Evolutionary conservation across 495 filamentous ascomycete species (phyloP), one percentile per base, ranked within the genome.

Genomic region (Hypomontagnella submonticulosa): DNA sequence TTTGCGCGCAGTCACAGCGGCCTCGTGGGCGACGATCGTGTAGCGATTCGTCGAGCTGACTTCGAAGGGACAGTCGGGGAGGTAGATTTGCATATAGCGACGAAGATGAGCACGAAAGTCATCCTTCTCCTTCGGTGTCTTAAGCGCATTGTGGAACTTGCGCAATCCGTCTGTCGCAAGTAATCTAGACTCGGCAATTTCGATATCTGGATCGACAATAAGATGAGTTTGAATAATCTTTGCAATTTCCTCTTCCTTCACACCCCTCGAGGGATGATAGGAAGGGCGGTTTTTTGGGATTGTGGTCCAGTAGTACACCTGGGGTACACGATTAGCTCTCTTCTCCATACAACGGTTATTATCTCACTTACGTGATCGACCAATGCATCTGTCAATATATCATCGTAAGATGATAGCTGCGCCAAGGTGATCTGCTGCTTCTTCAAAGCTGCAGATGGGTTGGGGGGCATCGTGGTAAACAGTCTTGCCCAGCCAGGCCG

Each of bases 231-330:
- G 89, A 20, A 99, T 82, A 50, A 97, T 91, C 55, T 85, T 82
- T 38, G 90, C 83, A 19, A 98, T 83, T 8, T 91, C 89, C 47
- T 94, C 90, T 71, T 97, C 91, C 52, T 82, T 84, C 47, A 98
- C 82, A 11, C 92, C 90, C 52, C 96, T 87, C 12, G 88, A 90
- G 6, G 92, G 84, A 69, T 88, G 90, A 77, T 96, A 99, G 57
- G 90, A 91, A 38, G 85, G 88, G 40, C 91, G 89, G 67, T 97
- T 97, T 76, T 99, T 99, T 44, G 93, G 92, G 41, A 97, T 97
- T 7, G 85, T 90, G 10, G 93, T 93, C 95, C 96, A 98, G 78
- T 91, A 98, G 73, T 91, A 96, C 11, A 89, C 88, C 96, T 99
- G 5, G 18, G 71, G 51, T 34, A 43, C 12, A 46, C 55, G 34